Base-by-base conservation (phyloP, 2,329 filamentous ascomycete species). In the Penicillium vulpinum region DNA sequence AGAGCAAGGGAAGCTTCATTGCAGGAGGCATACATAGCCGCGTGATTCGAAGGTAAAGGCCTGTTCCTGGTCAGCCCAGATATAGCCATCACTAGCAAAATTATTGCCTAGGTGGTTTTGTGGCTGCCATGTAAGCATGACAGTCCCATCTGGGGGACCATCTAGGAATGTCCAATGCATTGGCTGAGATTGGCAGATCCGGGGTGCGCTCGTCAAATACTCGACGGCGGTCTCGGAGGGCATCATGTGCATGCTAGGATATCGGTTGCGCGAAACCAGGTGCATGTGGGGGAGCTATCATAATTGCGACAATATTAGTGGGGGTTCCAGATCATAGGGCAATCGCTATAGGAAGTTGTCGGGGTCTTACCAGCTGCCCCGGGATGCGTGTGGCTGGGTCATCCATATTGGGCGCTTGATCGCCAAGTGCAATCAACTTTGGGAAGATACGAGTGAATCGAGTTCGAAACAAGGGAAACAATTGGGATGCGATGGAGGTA, bases 121-220 rank as follows among this genome's bases (percentile, higher is more conserved):
- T 2, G 93, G 89, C 73, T 97, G 92, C 93, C 93, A 97, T 51
- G 89, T 89, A 61, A 97, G 81, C 71, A 94, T 85, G 43, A 96
- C 84, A 9, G 88, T 88, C 54, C 92, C 92, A 75, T 96, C 91
- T 51, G 83, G 83, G 11, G 93, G 93, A 51, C 86, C 84, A 67
- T 94, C 87, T 55, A 97, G 85, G 73, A 93, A 96, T 44, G 89
- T 92, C 93, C 93, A 99, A 76, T 88, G 90, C 82, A 99, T 92
- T 3, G 93, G 86, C 47, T 92, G 88, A 62, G 87, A 82, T 70
- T 95, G 89, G 74, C 91, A 90, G 65, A 92, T 89, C 70, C 90
- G 88, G 9, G 92, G 91, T 38, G 92, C 92, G 68, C 87, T 85
- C 70, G 92, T 82, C 59, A 97, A 84, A 82, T 91, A 93, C 69